These are phyloP conservation scores for Corchorus olitorius DNA, from an alignment of 345 rosid species.

Conservation along the genomic window DNA sequence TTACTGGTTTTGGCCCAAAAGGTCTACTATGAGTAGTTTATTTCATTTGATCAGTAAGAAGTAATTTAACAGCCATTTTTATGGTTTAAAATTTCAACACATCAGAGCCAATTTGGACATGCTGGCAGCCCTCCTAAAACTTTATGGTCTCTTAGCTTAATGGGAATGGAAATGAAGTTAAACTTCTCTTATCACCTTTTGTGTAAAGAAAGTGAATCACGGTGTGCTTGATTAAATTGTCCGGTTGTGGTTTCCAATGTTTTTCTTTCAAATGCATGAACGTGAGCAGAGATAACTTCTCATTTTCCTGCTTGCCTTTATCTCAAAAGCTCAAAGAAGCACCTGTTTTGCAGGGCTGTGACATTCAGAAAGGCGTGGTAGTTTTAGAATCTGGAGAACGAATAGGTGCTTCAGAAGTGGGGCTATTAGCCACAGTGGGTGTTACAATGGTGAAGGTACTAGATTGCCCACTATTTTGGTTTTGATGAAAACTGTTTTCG, in stretches of 20 bases:
- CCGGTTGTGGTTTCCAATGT: not conserved
- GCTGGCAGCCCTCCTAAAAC: not conserved
- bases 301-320: not conserved
- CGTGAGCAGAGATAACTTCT: not conserved
- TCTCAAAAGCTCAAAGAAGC: slow-evolving; percentile 22
- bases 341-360: slow-evolving; percentile 66
- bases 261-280: slow-evolving; percentile 2
- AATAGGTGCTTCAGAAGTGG: slow-evolving; percentile 88
- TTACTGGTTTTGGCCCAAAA: not conserved
- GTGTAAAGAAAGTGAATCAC: not conserved
- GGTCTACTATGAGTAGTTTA: not conserved
- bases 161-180: slow-evolving; percentile 8
- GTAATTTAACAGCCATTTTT: not conserved
- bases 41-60: not conserved
- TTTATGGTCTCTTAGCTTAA: slow-evolving; percentile 1
- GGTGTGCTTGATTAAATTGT: not conserved
- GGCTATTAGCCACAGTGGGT: slow-evolving; percentile 88
- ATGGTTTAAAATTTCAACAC: not conserved
- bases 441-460: slow-evolving; percentile 77
- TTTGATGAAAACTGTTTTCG: slow-evolving; percentile 25
- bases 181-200: not conserved
- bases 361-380: slow-evolving; percentile 69
- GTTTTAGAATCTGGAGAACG: slow-evolving; percentile 75
- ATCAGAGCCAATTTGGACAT: not conserved
- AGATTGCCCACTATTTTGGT: slow-evolving; percentile 23